Percentiles rank a stretch among this genome's conserved stretches.
phyloP scores from a whole-genome alignment of 2,329 filamentous ascomycete species.

The Aplosporella prunicola region DNA sequence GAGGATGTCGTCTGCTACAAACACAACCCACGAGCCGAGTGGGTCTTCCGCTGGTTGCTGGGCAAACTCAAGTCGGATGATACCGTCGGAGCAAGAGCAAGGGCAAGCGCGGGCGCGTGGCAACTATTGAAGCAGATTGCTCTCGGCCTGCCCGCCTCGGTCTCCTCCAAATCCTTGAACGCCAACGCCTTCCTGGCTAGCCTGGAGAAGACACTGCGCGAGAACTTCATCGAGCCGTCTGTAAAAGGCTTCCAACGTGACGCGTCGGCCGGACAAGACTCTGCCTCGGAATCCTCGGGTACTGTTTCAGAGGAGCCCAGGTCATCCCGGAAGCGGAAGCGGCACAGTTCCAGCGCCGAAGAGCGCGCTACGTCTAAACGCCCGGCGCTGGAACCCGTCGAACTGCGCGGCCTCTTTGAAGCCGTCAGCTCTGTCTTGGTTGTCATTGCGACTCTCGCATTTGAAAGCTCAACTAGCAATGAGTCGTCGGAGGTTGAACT shows the following conservation, averaged over 20 bases:
- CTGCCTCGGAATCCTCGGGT: no score
- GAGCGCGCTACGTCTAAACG: slow-evolving; percentile 12
- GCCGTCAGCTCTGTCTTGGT: slow-evolving; percentile 17
- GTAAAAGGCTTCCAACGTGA: no score
- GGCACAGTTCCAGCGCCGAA: slow-evolving; percentile 11
- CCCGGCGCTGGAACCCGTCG: slow-evolving; percentile 13
- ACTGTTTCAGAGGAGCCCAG: slow-evolving; percentile 4
- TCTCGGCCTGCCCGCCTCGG: slow-evolving; percentile 56
- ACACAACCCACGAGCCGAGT: slow-evolving; percentile 46
- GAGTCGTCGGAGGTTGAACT: slow-evolving; percentile 23
- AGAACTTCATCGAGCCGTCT: slow-evolving; percentile 30
- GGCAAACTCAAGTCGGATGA: slow-evolving; percentile 45
- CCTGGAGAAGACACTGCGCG: slow-evolving; percentile 56
- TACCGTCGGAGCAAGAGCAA: slow-evolving; percentile 30
- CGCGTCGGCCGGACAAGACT: no score
- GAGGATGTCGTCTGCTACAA: slow-evolving; percentile 7
- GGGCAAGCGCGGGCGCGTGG: slow-evolving; percentile 41
- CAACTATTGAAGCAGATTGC: slow-evolving; percentile 52
- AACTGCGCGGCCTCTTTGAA: slow-evolving; percentile 19
- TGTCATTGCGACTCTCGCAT: slow-evolving; percentile 10
- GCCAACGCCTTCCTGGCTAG: slow-evolving; percentile 59
- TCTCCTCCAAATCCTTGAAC: slow-evolving; percentile 60
- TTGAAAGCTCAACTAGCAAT: slow-evolving; percentile 13
- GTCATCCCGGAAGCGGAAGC: slow-evolving; percentile 28
- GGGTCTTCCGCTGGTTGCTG: slow-evolving; percentile 57